Base-by-base conservation (phyloP, 2,329 filamentous ascomycete genomes). In the Claviceps spartinae region DNA sequence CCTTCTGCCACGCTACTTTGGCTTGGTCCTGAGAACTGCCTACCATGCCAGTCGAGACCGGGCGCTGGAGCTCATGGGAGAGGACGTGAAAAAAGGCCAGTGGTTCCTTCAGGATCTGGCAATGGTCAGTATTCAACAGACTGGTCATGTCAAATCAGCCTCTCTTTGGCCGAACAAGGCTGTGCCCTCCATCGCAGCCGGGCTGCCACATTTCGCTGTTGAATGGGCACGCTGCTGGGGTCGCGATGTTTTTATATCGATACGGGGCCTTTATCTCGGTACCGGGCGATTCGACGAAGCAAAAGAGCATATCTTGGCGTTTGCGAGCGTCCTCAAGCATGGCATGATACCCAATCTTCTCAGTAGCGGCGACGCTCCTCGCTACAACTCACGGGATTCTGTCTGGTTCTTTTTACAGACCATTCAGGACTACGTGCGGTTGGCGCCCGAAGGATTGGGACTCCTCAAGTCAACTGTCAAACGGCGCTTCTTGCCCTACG, bases 151-250 rank as follows among this genome's bases (percentile, higher is more conserved):
- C 60, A 88, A 88, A 62, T 95, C 89, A 13, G 90, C 86, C 2
- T 97, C 91, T 0, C 72, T 98, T 11, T 96, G 88, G 77, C 91
- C 93, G 0, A 78, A 83, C 58, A 91, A 88, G 65, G 72, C 79
- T 20, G 89, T 95, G 0, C 88, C 91, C 1, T 91, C 86, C 48
- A 76, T 98, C 59, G 91, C 93, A 18, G 93, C 93, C 36, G 93
- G 93, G 16, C 72, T 98, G 47, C 93, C 93, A 38, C 93, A 98
- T 67, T 98, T 98, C 63, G 81, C 93, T 0, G 85, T 87, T 8
- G 85, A 89, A 60, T 98, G 93, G 90, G 90, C 91, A 48, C 81
- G 93, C 60, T 96, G 91, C 67, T 98, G 93, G 93, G 93, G 94
- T 7, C 84, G 93, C 52, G 93, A 98, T 66, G 88, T 96, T 13